Percentiles rank a stretch among this genome's conserved stretches.
phyloP scores from a whole-genome alignment of 129 eudicot species.

The Escallonia herrerae region DNA sequence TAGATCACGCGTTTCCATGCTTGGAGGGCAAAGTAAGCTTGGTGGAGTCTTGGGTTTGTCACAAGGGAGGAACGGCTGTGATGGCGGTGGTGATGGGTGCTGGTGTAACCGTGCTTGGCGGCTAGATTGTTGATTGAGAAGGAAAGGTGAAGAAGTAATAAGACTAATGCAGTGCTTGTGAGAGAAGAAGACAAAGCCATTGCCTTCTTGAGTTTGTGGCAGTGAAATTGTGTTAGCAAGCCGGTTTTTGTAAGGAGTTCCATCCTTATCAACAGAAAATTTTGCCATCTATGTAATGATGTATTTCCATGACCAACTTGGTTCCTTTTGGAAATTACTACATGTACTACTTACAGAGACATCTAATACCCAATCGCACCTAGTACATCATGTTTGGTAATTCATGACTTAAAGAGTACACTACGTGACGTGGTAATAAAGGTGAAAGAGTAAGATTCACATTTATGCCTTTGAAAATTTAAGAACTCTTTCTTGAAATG shows the following conservation, averaged over 20 bases:
- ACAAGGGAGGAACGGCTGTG: constrained; percentile 11
- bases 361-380: too few relatives aligned
- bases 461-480: too few relatives aligned
- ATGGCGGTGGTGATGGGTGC: constrained; percentile 20
- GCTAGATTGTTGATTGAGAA: constrained; percentile 25
- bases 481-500: too few relatives aligned
- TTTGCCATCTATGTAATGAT: constrained; percentile 12
- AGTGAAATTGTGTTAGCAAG: background rate
- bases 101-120: constrained; percentile 33
- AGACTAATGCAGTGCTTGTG: constrained; percentile 28
- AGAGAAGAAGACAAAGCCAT: constrained; percentile 38
- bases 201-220: background rate
- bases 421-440: background rate
- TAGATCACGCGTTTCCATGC: constrained; percentile 73
- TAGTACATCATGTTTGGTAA: background rate
- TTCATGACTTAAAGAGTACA: background rate
- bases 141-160: constrained; percentile 30
- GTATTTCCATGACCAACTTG: background rate
- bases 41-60: constrained; percentile 41
- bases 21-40: constrained; percentile 67
- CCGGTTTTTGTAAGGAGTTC: constrained; percentile 11
- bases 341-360: too few relatives aligned
- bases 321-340: too few relatives aligned
- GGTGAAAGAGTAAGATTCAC: too few relatives aligned
- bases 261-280: constrained; percentile 10